Evolutionary conservation across 257 asterid genomes (phyloP).

Genomic region (Jaltomata sinuosa): DNA sequence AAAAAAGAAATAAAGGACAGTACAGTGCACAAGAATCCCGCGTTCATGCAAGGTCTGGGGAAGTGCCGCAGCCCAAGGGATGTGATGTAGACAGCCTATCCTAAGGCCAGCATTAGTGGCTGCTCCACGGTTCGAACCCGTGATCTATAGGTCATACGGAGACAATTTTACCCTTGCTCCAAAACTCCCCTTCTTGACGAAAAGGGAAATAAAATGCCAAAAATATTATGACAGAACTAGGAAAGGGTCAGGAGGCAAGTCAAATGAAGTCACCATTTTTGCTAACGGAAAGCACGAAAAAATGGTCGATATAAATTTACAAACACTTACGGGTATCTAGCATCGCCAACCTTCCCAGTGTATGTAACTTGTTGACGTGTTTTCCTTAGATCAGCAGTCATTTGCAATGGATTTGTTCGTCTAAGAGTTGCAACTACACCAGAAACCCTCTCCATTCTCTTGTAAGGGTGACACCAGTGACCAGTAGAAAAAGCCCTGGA

Average conservation of each 20-base stretch:
- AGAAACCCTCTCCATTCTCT: conserved; percentile 72
- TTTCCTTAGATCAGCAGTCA: conserved; percentile 81
- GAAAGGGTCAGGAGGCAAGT: neutral
- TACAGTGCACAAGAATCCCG: neutral
- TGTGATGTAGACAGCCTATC: neutral
- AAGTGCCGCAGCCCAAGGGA: neutral
- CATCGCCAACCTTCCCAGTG: conserved; percentile 91
- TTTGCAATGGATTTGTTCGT: conserved; percentile 88
- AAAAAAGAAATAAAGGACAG: neutral
- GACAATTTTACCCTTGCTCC: neutral
- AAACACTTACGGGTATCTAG: conserved; percentile 85
- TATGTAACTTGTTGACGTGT: conserved; percentile 89
- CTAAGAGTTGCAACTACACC: conserved; percentile 91
- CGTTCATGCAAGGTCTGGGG: neutral
- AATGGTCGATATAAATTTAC: neutral
- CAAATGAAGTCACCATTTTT: neutral
- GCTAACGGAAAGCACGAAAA: neutral
- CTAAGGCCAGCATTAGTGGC: neutral
- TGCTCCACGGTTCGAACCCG: neutral
- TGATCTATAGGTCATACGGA: neutral
- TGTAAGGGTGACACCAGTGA: conserved; percentile 84
- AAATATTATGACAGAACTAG: neutral
- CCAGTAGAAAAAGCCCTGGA: conserved; percentile 98
- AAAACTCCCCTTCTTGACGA: neutral
- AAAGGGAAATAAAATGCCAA: neutral